Evolutionary conservation across 768 basidiomycete species (phyloP).

Genomic region (Daedaleopsis sinensis): DNA sequence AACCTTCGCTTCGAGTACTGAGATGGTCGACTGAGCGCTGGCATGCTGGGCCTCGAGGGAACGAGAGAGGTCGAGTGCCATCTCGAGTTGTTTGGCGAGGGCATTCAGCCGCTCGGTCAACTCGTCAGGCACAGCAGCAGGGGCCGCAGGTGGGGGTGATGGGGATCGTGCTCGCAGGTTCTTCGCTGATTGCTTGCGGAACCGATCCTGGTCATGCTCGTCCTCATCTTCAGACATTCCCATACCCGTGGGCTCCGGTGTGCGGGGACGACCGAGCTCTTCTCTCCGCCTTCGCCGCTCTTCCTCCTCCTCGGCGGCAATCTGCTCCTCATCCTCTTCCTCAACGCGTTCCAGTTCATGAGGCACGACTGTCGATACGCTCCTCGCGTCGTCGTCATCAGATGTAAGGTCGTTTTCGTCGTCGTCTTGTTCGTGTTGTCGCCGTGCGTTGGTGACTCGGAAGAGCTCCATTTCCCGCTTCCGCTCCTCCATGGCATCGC

Average conservation of each 20-base stretch:
- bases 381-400: constrained; percentile 53
- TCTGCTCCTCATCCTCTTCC: constrained; percentile 72
- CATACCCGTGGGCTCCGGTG: constrained; percentile 77
- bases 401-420: constrained; percentile 21
- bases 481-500: constrained; percentile 72
- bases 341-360: constrained; percentile 74
- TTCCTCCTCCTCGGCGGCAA: constrained; percentile 44
- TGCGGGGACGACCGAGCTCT: constrained; percentile 71
- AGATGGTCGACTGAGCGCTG: constrained; percentile 76
- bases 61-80: constrained; percentile 72
- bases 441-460: constrained; percentile 31
- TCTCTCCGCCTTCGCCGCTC: constrained; percentile 50
- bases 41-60: constrained; percentile 78
- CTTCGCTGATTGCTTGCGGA: constrained; percentile 7
- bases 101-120: constrained; percentile 63
- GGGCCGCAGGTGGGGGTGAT: constrained; percentile 25
- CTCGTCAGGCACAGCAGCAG: constrained; percentile 47
- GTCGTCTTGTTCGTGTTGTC: constrained; percentile 22
- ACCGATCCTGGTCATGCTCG: constrained; percentile 35
- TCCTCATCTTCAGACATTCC: constrained; percentile 52
- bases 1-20: constrained; percentile 69
- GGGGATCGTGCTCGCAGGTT: constrained; percentile 24
- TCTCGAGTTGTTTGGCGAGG: constrained; percentile 73
- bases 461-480: constrained; percentile 50
- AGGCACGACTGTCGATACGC: constrained; percentile 70